Conservation (phyloP, 768 basidiomycete species). For the Sporobolomyces roseus region DNA sequence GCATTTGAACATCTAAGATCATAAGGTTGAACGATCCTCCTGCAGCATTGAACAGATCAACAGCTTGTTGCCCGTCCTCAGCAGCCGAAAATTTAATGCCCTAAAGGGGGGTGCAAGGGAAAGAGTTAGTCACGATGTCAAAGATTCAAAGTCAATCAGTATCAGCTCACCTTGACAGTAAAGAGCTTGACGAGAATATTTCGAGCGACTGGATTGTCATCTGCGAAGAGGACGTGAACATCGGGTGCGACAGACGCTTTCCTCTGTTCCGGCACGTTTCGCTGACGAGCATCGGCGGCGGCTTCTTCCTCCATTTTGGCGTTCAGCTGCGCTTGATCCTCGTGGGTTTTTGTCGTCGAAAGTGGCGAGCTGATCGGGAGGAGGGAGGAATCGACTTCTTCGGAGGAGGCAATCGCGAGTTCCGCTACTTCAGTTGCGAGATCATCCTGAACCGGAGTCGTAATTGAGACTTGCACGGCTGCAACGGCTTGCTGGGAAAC, state of each 20-base stretch:
- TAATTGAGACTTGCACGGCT: not conserved
- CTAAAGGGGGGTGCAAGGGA: not conserved
- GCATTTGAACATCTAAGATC: constrained; percentile 33
- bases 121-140: not conserved
- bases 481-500: constrained; percentile 9
- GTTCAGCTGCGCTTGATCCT: not conserved
- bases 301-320: no score
- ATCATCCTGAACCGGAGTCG: not conserved
- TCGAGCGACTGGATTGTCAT: constrained; percentile 31
- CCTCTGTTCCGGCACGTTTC: not conserved
- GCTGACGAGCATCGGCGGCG: not conserved
- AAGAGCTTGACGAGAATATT: constrained; percentile 35
- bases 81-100: constrained; percentile 24
- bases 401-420: not conserved
- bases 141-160: not conserved
- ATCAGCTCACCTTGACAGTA: constrained; percentile 16
- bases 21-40: not conserved
- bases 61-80: constrained; percentile 31
- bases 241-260: not conserved
- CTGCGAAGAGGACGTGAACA: constrained; percentile 27
- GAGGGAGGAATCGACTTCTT: not conserved
- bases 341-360: not conserved
- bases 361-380: not conserved
- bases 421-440: constrained; percentile 28
- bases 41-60: constrained; percentile 16